phyloP scores from a whole-genome alignment of 805 yeast species.

The Cyberlindnera veronae region DNA sequence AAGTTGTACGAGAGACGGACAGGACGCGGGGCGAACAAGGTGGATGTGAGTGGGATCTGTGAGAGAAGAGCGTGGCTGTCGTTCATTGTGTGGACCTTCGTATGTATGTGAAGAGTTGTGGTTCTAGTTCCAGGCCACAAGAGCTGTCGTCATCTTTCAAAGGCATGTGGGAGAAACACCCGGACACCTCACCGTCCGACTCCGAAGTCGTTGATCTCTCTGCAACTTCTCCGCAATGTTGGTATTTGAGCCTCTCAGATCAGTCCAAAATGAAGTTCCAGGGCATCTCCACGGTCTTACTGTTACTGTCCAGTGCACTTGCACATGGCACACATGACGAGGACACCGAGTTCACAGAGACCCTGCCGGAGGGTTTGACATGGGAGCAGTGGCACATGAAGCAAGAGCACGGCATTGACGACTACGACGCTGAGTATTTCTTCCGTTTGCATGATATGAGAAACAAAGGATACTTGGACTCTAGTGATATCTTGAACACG shows the following conservation, averaged over 20 bases:
- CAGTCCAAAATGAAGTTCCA: background rate
- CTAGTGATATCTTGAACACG: conserved; percentile 65
- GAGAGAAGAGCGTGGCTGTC: conserved; percentile 7
- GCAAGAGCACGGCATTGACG: conserved; percentile 77
- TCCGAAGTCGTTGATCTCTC: background rate
- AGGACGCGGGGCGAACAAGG: conserved; percentile 50
- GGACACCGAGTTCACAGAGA: conserved; percentile 26
- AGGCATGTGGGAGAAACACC: background rate
- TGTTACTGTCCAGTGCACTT: background rate
- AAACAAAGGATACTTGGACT: conserved; percentile 52
- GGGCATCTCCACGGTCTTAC: background rate
- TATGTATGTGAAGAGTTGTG: background rate
- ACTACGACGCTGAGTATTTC: conserved; percentile 69
- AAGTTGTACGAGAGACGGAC: conserved; percentile 50
- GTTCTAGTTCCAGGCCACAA: background rate
- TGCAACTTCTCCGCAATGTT: too few relatives aligned
- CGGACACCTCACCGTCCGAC: background rate
- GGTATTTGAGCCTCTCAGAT: too few relatives aligned
- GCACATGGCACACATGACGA: conserved; percentile 21
- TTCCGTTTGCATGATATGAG: conserved; percentile 77
- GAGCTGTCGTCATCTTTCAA: too few relatives aligned
- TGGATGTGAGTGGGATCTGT: conserved; percentile 52
- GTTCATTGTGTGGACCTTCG: conserved; percentile 1
- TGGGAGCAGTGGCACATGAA: conserved; percentile 93
- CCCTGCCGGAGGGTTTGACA: conserved; percentile 48